Percentiles rank a stretch among this genome's conserved stretches.
Conservation (phyloP, 306 rosid species). For the Rosa persica region DNA sequence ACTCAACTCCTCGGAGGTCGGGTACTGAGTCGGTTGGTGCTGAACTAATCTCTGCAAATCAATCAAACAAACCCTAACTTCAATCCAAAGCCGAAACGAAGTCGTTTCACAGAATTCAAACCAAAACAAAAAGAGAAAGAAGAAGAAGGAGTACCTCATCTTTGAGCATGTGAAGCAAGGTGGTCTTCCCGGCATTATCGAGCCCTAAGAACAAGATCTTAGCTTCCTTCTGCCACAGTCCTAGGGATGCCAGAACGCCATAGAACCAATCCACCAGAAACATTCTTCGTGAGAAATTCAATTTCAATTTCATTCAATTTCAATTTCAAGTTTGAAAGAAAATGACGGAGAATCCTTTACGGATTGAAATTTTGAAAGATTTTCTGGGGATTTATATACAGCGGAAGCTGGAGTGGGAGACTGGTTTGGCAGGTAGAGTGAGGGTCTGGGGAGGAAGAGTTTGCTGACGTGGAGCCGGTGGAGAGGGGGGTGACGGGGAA, state of each 20-base stretch:
- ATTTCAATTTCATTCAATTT: no score
- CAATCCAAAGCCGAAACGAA: background rate
- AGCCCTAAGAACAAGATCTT: constrained; percentile 82
- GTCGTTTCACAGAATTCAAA: background rate
- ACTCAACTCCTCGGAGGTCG: constrained; percentile 81
- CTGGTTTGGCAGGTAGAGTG: constrained; percentile 39
- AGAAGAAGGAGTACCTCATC: constrained; percentile 53
- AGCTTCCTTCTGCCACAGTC: constrained; percentile 85
- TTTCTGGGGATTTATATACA: constrained; percentile 12
- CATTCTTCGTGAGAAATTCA: constrained; percentile 30
- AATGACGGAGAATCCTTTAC: background rate
- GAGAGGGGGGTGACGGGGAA: constrained; percentile 18
- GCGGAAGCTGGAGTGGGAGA: constrained; percentile 6
- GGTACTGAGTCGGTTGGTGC: constrained; percentile 84
- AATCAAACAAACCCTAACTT: background rate
- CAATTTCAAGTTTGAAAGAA: background rate
- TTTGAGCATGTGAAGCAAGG: constrained; percentile 88
- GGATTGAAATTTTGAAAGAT: background rate
- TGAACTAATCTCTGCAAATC: constrained; percentile 67
- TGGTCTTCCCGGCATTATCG: constrained; percentile 88
- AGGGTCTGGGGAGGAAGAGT: background rate
- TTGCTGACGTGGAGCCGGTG: constrained; percentile 13
- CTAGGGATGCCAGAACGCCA: constrained; percentile 69
- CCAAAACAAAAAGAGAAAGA: background rate
- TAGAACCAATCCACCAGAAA: constrained; percentile 82